Base-by-base conservation (phyloP, 306 rosid genomes). In the Alnus glutinosa region DNA sequence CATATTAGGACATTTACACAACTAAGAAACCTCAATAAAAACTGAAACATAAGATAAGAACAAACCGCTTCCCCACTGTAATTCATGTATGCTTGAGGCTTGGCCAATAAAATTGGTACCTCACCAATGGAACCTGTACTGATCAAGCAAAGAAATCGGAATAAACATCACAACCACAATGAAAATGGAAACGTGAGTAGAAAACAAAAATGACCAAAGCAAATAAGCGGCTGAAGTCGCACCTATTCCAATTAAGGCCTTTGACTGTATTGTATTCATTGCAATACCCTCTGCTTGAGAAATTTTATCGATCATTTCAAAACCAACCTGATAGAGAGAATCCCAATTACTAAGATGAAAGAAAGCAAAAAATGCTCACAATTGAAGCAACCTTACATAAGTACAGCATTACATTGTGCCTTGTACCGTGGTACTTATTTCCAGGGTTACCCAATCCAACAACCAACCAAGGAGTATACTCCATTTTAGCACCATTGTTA, bases 401-500 rank as follows among this genome's bases (percentile, higher is more conserved):
- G 34, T 3, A 75, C 34, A 32, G 2, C 14, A 39, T 75, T 91
- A 95, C 98, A 83, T 92, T 95, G 92, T 95, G 98, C 77, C 98
- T 87, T 9, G 98, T 92, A 63, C 93, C 96, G 51, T 92, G 92
- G 83, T 92, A 95, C 85, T 92, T 91, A 79, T 86, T 89, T 61
- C 97, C 98, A 6, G 97, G 98, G 84, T 94, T 94, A 49, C 98
- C 98, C 94, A 94, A 78, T 28, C 98, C 98, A 84, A 89, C 97
- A 42, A 94, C 79, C 75, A 94, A 86, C 98, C 98, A 94, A 71
- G 98, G 98, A 77, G 98, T 94, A 89, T 91, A 94, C 71, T 94
- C 98, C 84, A 91, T 85, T 87, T 84, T 83, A 73, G 78, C 78
- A 49, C 83, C 90, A 80, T 86, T 88, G 18, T 68, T 79, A 55